phyloP scores from a whole-genome alignment of 352 stramenopile genomes.

The Blastocystis sp. region DNA sequence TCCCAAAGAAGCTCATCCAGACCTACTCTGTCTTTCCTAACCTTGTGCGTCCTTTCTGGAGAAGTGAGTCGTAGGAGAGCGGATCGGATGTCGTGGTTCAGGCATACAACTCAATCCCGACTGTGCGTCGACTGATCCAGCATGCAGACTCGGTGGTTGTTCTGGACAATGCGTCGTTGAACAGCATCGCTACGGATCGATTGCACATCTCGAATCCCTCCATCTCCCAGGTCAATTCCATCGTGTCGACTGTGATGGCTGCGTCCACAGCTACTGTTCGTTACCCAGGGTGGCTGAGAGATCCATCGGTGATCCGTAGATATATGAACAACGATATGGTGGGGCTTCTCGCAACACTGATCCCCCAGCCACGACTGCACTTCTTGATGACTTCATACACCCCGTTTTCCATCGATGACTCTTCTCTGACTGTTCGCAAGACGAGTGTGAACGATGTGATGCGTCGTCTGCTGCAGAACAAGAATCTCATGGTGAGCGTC shows the following conservation, averaged over 20 bases:
- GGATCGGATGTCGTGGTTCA: slow-evolving; percentile 92
- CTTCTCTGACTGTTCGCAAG: slow-evolving; percentile 77
- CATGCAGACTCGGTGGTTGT: slow-evolving; percentile 98
- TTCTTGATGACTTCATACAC: slow-evolving; percentile 99
- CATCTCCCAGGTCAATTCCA: slow-evolving; percentile 74
- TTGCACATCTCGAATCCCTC: slow-evolving; percentile 83
- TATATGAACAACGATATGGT: slow-evolving; percentile 99
- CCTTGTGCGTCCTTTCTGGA: not conserved
- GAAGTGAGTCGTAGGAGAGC: not conserved
- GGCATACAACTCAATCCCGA: slow-evolving; percentile 97
- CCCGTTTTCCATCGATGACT: slow-evolving; percentile 71
- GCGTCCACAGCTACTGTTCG: slow-evolving; percentile 92
- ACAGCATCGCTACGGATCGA: slow-evolving; percentile 81
- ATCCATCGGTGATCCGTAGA: not conserved
- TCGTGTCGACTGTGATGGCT: slow-evolving; percentile 98
- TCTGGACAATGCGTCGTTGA: slow-evolving; percentile 96
- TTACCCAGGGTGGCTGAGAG: slow-evolving; percentile 67
- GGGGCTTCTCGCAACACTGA: slow-evolving; percentile 90
- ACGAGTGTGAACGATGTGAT: slow-evolving; percentile 98
- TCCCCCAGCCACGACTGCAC: slow-evolving; percentile 94
- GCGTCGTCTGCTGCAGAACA: slow-evolving; percentile 86
- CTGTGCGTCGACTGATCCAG: slow-evolving; percentile 91
- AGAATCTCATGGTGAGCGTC: slow-evolving; percentile 99
- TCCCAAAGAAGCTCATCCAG: slow-evolving; percentile 98
- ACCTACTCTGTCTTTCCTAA: slow-evolving; percentile 82